Base-by-base conservation (phyloP, 192 early-diverging fungal species). In the Coemansia sp. region DNA sequence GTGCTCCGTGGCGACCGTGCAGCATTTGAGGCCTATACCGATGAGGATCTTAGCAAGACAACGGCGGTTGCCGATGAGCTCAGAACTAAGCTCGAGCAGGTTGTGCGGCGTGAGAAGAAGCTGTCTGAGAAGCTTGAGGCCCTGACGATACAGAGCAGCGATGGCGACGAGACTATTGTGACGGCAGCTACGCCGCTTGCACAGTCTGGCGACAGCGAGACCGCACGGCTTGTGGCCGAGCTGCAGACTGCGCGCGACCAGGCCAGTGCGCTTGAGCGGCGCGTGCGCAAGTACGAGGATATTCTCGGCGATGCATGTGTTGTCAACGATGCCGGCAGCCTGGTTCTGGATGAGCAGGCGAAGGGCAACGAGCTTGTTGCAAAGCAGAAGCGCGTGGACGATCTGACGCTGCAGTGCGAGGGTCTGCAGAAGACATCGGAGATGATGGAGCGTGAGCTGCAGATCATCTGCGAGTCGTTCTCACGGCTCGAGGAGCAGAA, bases 401-500 rank as follows among this genome's bases (percentile, higher is more conserved):
- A 85, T 62, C 67, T 91, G 47, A 63, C 74, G 48, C 61, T 74
- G 39, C 85, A 87, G 71, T 70, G 88, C 55, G 87, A 88, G 48
- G 77, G 83, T 40, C 73, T 82, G 56, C 68, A 84, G 26, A 77
- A 86, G 57, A 73, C 76, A 39, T 85, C 83, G 42, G 82, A 86
- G 61, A 73, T 75, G 70, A 79, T 84, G 69, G 77, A 85, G 64
- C 73, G 75, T 41, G 86, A 87, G 78, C 68, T 87, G 71, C 86
- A 85, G 64, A 74, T 71, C 16, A 81, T 83, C 67, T 85, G 86
- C 60, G 71, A 86, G 48, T 80, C 82, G 15, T 94, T 92, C 86
- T 85, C 85, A 5, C 85, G 90, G 67, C 84, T 97, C 26, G 93
- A 97, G 69, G 92, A 94, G 57, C 92, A 94, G 65, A 93, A 88